Evolutionary conservation across 768 basidiomycete species (phyloP), one percentile per base, ranked within the genome.

Genomic region (Amanita subjunquillea): DNA sequence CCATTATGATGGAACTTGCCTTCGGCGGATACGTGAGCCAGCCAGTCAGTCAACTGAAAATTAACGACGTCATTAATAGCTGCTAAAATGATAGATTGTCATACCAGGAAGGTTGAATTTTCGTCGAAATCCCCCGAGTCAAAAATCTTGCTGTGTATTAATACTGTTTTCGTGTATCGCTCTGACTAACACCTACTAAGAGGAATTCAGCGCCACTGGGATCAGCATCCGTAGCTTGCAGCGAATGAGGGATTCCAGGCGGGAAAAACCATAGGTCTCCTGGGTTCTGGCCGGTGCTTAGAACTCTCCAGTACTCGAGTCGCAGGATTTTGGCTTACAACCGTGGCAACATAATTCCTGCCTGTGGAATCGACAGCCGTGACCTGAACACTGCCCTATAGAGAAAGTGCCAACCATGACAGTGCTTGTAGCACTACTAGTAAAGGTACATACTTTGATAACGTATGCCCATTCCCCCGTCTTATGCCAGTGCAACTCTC

Each of bases 261-360:
- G 77, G 78, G 67, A 79, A 78, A 63, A 71, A 80, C 78, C 79
- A 79, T 12, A 79, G 56, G 57, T 79, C 78, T 13, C 76, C 78
- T 34, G 70, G 61, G 29, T 64, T 63, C 75, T 77, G 45, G 6
- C 22, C 25, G n/a, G 2, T 22, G 38, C 27, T 53, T 20, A 47
- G 36, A 25, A 10, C 15, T 42, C 34, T 29, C 20, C 8, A 8
- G 42, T 7, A n/a, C 1, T 7, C 17, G 6, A 41, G 22, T 51
- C 20, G 8, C 27, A 22, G 9, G 9, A 48, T n/a, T 13, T 12
- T n/a, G 25, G 55, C 72, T 20, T 67, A 77, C 76, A 32, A 79
- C 72, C 39, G 71, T 78, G 27, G 72, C 71, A 29, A 77, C 62
- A 54, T 67, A 80, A 62, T 76, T 78, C 48, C 67, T 69, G 7